These are phyloP conservation scores for Funneliformis geosporum DNA, from an alignment of 192 early-diverging fungal species.

Conservation along the genomic window DNA sequence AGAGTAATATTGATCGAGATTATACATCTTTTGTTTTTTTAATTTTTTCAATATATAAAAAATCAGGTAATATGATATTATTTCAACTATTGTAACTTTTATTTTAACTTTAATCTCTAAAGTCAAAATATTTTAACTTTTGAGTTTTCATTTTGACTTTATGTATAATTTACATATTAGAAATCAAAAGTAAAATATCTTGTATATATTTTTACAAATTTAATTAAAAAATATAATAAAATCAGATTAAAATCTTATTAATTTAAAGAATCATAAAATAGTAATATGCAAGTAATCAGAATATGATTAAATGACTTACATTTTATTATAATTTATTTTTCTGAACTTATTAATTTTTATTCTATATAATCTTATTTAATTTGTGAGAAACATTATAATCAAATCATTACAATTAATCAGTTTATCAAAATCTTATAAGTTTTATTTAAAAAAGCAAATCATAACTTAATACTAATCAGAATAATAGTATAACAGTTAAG, in stretches of 20 bases:
- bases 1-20: no score
- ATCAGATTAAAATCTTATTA: no score
- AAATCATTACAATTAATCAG: not conserved
- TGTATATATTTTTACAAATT: not conserved
- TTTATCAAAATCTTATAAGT: constrained; percentile 7
- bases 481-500: no score
- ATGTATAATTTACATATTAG: not conserved
- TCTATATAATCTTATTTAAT: not conserved
- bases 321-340: not conserved
- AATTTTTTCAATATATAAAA: no score
- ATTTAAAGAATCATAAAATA: not conserved
- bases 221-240: not conserved
- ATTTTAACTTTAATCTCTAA: no score
- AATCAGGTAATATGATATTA: no score
- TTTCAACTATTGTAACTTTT: no score
- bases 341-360: constrained; percentile 8
- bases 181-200: not conserved
- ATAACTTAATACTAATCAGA: no score
- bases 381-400: not conserved
- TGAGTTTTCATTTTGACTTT: not conserved
- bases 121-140: no score
- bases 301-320: not conserved
- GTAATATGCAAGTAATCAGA: not conserved
- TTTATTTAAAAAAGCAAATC: not conserved
- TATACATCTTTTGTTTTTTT: no score